Base-by-base conservation (phyloP, 2,329 filamentous ascomycete genomes). In the Neonectria coccinea region DNA sequence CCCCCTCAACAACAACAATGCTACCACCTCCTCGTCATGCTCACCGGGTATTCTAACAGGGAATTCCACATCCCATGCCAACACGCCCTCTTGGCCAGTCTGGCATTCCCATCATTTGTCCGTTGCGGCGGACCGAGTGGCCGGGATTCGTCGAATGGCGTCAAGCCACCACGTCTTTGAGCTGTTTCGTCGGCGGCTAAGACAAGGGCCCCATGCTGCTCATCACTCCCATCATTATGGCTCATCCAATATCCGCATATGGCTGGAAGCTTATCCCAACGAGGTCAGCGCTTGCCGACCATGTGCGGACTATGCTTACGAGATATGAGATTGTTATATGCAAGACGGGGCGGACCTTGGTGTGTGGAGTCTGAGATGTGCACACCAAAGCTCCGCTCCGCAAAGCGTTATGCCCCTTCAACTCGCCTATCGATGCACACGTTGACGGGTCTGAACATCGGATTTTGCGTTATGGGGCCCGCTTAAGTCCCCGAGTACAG, bases 231-330 rank as follows among this genome's bases (percentile, higher is more conserved):
- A 42, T 59, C 59, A 62, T 16, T 22, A 64, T 62, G 57, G 50
- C 67, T 62, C 70, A 58, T 63, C 55, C 50, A 65, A 67, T 61
- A 25, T 55, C 64, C 63, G 62, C 67, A 66, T 61, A 39, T 39
- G 31, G 47, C 42, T 64, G 61, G 63, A 60, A 70, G 51, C 48
- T 55, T 65, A 41, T 56, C 56, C 29, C 42, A 27, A 16, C 64
- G 65, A 62, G 62, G 71, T 66, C 60, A 67, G 67, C 63, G 39
- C 66, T 72, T 73, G 64, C 56, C 62, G 55, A 47, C 52, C 61
- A 36, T 52, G 56, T 70, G 70, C 67, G 65, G 62, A 62, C 54
- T 67, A 55, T 52, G 71, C 71, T 73, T 68, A 73, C 70, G 65
- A 72, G 65, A 72, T 70, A 53, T 20, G 62, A 53, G 18, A 44